phyloP scores from a whole-genome alignment of 2,329 filamentous ascomycete genomes.

The Ilyonectria sp. region DNA sequence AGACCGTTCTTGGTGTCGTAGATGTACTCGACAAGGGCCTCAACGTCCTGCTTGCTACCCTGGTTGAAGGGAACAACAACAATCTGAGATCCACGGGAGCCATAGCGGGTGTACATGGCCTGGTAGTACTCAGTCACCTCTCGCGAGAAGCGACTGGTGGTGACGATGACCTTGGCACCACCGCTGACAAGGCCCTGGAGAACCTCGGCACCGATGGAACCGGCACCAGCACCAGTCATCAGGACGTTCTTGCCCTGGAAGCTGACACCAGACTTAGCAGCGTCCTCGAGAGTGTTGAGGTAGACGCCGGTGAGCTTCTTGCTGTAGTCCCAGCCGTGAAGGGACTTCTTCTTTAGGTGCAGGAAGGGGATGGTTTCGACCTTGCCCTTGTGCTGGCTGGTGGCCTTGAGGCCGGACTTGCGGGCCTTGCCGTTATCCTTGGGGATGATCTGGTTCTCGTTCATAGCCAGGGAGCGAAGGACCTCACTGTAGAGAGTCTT shows the following conservation, averaged over 20 bases:
- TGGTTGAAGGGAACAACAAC: constrained; percentile 99
- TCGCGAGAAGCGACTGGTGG: constrained; percentile 95
- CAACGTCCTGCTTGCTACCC: constrained; percentile 97
- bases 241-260: constrained; percentile 96
- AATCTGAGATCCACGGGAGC: constrained; percentile 93
- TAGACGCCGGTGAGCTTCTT: constrained; percentile 97
- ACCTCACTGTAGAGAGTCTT: constrained; percentile 96
- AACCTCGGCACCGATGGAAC: constrained; percentile 97
- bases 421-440: constrained; percentile 82
- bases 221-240: constrained; percentile 98
- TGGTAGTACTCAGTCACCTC: constrained; percentile 99
- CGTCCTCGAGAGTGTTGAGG: constrained; percentile 90
- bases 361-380: constrained; percentile 98
- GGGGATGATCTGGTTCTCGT: constrained; percentile 96
- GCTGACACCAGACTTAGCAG: constrained; percentile 88
- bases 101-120: constrained; percentile 96
- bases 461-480: constrained; percentile 95
- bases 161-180: constrained; percentile 96
- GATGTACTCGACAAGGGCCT: constrained; percentile 94
- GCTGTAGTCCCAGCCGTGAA: constrained; percentile 98
- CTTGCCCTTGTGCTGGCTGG: constrained; percentile 83
- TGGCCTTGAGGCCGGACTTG: constrained; percentile 66
- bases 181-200: constrained; percentile 96
- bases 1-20: constrained; percentile 97
- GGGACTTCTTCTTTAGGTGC: constrained; percentile 93